A percentile compares a stretch with the other conserved stretches of the same genome.
phyloP scores from a whole-genome alignment of 345 rosid species.

The Euphorbia pulcherrima region DNA sequence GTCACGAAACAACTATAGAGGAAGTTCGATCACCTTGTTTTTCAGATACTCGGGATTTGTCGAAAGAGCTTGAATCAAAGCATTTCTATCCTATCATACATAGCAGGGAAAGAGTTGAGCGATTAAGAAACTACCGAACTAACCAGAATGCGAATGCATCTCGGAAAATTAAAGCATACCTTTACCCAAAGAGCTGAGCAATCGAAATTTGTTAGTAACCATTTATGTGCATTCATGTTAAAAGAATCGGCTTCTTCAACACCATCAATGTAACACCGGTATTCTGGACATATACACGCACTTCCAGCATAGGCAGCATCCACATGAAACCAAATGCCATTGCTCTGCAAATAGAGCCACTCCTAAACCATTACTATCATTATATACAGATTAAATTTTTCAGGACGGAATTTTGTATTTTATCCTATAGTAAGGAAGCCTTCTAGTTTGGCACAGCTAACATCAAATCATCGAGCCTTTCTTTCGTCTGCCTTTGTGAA shows the following conservation, averaged over 20 bases:
- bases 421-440: neutral
- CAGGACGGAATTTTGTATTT: neutral
- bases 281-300: conserved; percentile 90
- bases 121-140: neutral
- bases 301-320: conserved; percentile 97
- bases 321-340: conserved; percentile 78
- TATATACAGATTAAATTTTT: neutral
- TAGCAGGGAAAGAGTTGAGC: neutral
- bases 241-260: conserved; percentile 90
- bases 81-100: conserved; percentile 57
- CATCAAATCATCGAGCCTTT: neutral
- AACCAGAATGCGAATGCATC: neutral
- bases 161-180: conserved; percentile 34
- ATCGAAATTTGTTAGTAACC: conserved; percentile 85
- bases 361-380: conserved; percentile 12
- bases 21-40: conserved; percentile 65
- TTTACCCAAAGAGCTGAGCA: conserved; percentile 88
- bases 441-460: neutral
- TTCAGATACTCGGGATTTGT: conserved; percentile 84
- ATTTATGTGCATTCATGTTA: conserved; percentile 91
- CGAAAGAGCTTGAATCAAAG: conserved; percentile 76
- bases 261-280: conserved; percentile 63
- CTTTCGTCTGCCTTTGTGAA: neutral
- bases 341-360: conserved; percentile 50
- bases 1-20: neutral